phyloP scores from a whole-genome alignment of 345 rosid genomes.

The Alliaria petiolata region DNA sequence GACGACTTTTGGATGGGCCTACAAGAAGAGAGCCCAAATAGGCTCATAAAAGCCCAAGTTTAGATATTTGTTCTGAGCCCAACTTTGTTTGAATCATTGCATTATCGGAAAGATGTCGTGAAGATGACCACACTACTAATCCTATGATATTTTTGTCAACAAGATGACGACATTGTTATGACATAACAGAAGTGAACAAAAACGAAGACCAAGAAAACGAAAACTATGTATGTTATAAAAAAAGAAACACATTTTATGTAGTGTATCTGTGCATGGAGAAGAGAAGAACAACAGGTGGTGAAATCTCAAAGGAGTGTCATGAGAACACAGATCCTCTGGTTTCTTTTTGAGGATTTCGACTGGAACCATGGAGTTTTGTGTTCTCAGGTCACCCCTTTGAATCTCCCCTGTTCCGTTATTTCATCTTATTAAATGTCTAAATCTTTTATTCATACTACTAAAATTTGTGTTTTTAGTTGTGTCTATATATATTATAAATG shows the following conservation, averaged over 20 bases:
- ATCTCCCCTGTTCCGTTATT: neutral
- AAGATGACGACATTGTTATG: conserved; percentile 25
- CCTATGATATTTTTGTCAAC: too few relatives aligned
- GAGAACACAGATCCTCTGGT: conserved; percentile 20
- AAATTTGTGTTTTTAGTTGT: neutral
- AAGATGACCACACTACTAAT: too few relatives aligned
- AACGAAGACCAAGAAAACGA: too few relatives aligned
- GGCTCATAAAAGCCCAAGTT: neutral
- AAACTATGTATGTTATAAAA: neutral
- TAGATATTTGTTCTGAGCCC: neutral
- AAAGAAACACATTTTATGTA: neutral
- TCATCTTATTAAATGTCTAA: neutral
- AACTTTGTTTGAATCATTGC: neutral
- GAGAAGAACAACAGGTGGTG: neutral
- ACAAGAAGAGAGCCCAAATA: neutral
- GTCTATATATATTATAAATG: too few relatives aligned
- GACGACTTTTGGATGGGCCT: too few relatives aligned
- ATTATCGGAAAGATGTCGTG: neutral
- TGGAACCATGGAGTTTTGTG: conserved; percentile 16
- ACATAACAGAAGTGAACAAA: conserved; percentile 9
- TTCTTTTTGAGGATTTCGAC: neutral
- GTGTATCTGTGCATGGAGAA: too few relatives aligned
- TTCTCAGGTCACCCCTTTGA: conserved; percentile 39
- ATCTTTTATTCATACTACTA: neutral
- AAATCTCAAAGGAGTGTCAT: conserved; percentile 27